phyloP scores from a whole-genome alignment of 1,284 basidiomycete species.

The Puccinia hordei region DNA sequence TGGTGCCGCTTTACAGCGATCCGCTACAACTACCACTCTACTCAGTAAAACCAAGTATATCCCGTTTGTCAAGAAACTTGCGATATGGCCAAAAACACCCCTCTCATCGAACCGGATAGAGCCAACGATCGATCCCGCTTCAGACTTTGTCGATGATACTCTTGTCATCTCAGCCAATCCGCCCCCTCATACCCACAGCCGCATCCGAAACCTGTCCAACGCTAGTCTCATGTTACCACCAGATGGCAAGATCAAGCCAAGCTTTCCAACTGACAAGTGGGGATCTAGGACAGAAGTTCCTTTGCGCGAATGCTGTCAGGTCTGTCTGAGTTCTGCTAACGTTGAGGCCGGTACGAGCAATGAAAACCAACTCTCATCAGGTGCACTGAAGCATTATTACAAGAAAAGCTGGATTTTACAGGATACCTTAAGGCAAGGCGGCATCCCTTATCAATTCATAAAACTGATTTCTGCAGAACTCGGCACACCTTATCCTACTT shows the following conservation, averaged over 20 bases:
- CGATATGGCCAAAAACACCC: neutral
- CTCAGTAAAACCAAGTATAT: neutral
- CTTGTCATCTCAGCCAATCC: neutral
- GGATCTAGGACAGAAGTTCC: neutral
- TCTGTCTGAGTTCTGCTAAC: constrained; percentile 10
- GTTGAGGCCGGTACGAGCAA: neutral
- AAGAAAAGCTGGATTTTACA: constrained; percentile 21
- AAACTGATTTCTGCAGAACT: constrained; percentile 20
- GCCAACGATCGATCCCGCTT: neutral
- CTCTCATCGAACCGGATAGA: neutral
- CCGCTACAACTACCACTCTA: neutral
- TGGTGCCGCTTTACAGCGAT: constrained; percentile 10
- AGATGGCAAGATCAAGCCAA: neutral
- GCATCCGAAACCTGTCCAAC: neutral
- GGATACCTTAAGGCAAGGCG: constrained; percentile 24
- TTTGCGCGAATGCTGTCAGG: constrained; percentile 15
- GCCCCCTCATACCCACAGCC: neutral
- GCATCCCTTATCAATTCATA: constrained; percentile 12
- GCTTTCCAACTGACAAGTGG: constrained; percentile 1
- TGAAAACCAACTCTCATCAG: neutral
- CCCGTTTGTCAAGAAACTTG: neutral
- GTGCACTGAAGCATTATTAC: constrained; percentile 17
- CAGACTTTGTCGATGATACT: neutral
- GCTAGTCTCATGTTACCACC: neutral
- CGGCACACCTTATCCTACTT: constrained; percentile 6